Base-by-base conservation (phyloP, 164 flowering plant genomes). In the Protea cynaroides region DNA sequence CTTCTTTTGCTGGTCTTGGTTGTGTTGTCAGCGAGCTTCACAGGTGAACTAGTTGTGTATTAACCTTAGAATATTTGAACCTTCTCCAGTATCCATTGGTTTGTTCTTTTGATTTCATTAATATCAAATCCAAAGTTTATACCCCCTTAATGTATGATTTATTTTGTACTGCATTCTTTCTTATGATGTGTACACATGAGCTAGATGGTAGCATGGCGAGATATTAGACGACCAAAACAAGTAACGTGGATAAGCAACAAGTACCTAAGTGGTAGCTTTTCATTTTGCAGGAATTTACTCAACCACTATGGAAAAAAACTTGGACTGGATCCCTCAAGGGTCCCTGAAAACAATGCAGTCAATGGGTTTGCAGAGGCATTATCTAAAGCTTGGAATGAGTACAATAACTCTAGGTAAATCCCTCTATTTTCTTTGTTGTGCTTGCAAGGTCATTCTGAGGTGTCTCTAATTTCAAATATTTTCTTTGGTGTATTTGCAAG, bases 1-100 rank as follows among this genome's bases (percentile, higher is more conserved):
- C 81, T 74, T 95, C 99, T 68, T 92, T 91, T 80, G 53, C 90
- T 50, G 99, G 99, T 51, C 89, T 95, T 66, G 59, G 92, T 70
- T 74, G 86, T 71, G 84, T 81, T 75, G 94, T 92, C 67, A 84
- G 75, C 47, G 81, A 88, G 74, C 96, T 95, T 75, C 99, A 95
- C 89, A 92, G 96, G 97, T 95, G 59, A 57, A 56, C 60, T 61
- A 51, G 38, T 56, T 59, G 22, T 49, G 8, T 63, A n/a, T 37
- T 25, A 40, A 47, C 56, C 38, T 54, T 52, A 8, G 15, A n/a
- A 40, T 17, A 17, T 38, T 25, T 19, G 23, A 67, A 38, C 24
- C 46, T 62, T 25, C 56, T 61, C 54, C 24, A 50, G 37, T n/a
- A 49, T 49, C 21, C 19, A 25, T 62, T n/a, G 25, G 17, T 37